Evolutionary conservation across 78 protist species (phyloP).

Genomic region (Dictyostelium firmibasis): DNA sequence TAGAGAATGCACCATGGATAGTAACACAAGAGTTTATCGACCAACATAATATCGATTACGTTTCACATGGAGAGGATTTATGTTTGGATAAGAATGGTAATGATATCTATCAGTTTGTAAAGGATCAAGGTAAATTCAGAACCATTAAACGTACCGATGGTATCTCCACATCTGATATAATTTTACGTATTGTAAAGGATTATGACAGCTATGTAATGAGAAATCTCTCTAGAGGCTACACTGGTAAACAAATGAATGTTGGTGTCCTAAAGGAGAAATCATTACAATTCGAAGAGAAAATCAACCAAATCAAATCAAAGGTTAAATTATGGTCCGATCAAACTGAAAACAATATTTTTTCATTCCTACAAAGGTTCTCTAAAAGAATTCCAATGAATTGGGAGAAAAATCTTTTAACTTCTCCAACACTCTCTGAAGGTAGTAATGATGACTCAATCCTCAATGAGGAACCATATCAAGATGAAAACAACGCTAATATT

Average conservation of each 20-base stretch:
- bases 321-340: constrained; percentile 34
- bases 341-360: neutral
- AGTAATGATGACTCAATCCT: neutral
- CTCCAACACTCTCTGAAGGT: neutral
- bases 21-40: constrained; percentile 85
- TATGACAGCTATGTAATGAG: constrained; percentile 82
- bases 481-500: neutral
- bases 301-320: constrained; percentile 20
- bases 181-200: constrained; percentile 78
- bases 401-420: neutral
- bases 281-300: constrained; percentile 56
- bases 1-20: constrained; percentile 87
- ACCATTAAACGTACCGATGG: constrained; percentile 85
- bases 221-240: constrained; percentile 85
- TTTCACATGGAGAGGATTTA: constrained; percentile 86
- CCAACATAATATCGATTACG: constrained; percentile 80
- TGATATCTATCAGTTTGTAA: constrained; percentile 82
- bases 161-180: constrained; percentile 86
- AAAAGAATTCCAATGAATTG: constrained; percentile 22
- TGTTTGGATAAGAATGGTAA: constrained; percentile 79
- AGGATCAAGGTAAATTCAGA: constrained; percentile 81
- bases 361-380: constrained; percentile 16
- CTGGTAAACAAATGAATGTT: constrained; percentile 86
- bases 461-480: neutral
- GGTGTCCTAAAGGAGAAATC: constrained; percentile 64